Conservation (phyloP, 192 early-diverging fungal species). For the Backusella parvicylindrica region DNA sequence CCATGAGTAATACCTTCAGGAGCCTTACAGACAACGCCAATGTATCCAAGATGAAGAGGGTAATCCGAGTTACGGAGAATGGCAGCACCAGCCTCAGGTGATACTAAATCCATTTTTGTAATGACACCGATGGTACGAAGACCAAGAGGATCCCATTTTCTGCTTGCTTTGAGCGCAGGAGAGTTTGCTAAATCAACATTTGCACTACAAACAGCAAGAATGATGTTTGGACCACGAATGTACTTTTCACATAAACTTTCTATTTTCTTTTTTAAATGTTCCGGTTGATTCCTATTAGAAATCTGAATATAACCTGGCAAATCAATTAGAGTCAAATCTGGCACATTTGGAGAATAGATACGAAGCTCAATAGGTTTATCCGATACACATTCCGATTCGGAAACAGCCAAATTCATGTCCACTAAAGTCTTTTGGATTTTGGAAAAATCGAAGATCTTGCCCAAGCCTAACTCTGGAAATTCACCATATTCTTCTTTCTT, state of each 20-base stretch:
- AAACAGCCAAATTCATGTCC: conserved; percentile 93
- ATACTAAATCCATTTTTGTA: conserved; percentile 86
- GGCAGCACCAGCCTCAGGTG: conserved; percentile 69
- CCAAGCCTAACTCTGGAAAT: conserved; percentile 81
- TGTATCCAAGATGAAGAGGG: conserved; percentile 91
- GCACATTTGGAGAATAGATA: conserved; percentile 82
- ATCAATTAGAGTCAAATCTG: conserved; percentile 81
- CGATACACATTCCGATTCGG: conserved; percentile 88
- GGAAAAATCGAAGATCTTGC: conserved; percentile 85
- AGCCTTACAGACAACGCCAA: conserved; percentile 92
- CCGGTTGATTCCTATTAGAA: conserved; percentile 78
- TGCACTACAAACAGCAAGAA: conserved; percentile 80
- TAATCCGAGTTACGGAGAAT: conserved; percentile 92
- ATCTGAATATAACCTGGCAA: conserved; percentile 87
- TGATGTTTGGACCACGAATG: conserved; percentile 77
- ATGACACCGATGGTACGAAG: conserved; percentile 80
- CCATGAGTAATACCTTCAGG: conserved; percentile 26
- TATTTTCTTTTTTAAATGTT: conserved; percentile 73
- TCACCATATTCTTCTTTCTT: conserved; percentile 78
- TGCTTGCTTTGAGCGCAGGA: conserved; percentile 73
- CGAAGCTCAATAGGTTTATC: conserved; percentile 79
- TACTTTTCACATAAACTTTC: conserved; percentile 82
- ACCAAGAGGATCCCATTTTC: conserved; percentile 76
- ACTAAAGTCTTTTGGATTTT: conserved; percentile 91
- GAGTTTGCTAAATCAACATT: conserved; percentile 89